Evolutionary conservation across 2,329 filamentous ascomycete genomes (phyloP), one percentile per base, ranked within the genome.

Genomic region (Nothophoma quercina): DNA sequence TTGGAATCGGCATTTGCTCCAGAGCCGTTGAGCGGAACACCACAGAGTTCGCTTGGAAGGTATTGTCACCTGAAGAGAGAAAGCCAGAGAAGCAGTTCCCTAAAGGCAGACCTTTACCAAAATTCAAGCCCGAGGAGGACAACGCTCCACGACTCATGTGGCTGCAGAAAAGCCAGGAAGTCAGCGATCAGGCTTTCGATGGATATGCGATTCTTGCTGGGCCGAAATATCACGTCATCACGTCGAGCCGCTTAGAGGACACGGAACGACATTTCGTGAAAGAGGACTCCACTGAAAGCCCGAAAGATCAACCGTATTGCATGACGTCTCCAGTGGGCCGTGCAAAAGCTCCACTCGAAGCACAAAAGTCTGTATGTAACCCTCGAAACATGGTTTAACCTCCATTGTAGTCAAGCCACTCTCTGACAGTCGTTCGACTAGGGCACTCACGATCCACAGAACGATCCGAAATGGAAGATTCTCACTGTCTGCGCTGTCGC

Each of bases 141-240:
- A 32, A 32, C 7, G n/a, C 6, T 15, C 18, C 33, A 5, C 30
- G 42, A 23, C 2, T 45, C 3, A 6, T 45, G 1, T 45, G 42
- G 42, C 42, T 45, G 13, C 42, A 45, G 23, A 7, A 35, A 21
- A 26, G 15, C 22, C 42, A 45, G 12, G 42, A 45, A 36, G 42
- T 45, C 2, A 45, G 16, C 10, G 42, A 45, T 13, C 42, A 45
- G 30, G 13, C 32, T 7, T 45, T 45, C 22, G 22, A 21, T n/a
- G 42, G 30, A 28, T 36, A 45, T 15, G 42, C 30, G 4, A 45
- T 45, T 15, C 32, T 45, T 28, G 42, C 21, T 8, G 42, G 42
- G 7, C 30, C 42, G 6, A 45, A 45, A 21, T 13, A 35, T 12
- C 32, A 35, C 13, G 6, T 45, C 4, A 13, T 45, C 10, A 45